Conservation (phyloP, 441 rosid genomes). For the Theobroma grandiflorum region DNA sequence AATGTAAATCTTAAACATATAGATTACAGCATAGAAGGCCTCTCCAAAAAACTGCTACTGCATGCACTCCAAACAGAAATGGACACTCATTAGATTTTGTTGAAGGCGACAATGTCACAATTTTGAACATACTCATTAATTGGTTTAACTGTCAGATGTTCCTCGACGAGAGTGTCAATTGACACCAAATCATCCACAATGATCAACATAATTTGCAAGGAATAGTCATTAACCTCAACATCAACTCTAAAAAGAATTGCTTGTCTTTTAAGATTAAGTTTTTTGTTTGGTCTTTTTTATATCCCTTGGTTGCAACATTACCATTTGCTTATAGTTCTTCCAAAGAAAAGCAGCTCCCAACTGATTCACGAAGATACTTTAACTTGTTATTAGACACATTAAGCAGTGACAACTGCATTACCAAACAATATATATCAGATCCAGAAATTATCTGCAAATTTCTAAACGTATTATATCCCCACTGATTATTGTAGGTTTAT, state of each 20-base stretch:
- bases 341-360: constrained; percentile 93
- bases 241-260: too few species aligned
- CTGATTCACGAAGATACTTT: constrained; percentile 89
- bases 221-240: too few species aligned
- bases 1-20: background rate
- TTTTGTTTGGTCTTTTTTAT: too few species aligned
- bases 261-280: too few species aligned
- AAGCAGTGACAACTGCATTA: constrained; percentile 79
- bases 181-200: constrained; percentile 95
- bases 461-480: constrained; percentile 7
- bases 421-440: constrained; percentile 34
- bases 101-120: constrained; percentile 96
- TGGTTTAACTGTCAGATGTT: constrained; percentile 69
- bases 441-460: constrained; percentile 12
- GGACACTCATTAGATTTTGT: constrained; percentile 54
- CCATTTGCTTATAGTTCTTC: constrained; percentile 95
- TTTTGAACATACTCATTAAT: constrained; percentile 83
- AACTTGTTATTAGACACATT: constrained; percentile 88
- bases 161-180: constrained; percentile 79
- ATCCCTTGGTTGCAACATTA: constrained; percentile 28
- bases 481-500: constrained; percentile 2
- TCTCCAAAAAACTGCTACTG: background rate
- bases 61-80: background rate
- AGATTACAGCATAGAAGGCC: background rate
- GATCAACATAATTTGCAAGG: constrained; percentile 80